Evolutionary conservation across 257 asterid genomes (phyloP).

Genomic region (Verbena officinalis): DNA sequence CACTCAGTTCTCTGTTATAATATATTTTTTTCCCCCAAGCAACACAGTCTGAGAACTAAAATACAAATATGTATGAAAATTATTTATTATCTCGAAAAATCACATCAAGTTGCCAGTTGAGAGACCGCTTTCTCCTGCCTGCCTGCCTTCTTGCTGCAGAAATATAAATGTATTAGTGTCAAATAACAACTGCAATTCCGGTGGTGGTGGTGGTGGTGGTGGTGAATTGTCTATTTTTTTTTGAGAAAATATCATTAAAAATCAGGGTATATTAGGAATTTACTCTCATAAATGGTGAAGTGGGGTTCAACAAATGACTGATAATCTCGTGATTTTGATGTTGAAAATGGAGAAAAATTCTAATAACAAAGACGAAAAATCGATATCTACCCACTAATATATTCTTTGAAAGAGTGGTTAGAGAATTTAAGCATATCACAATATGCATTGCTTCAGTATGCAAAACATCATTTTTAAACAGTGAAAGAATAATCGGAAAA

Average conservation of each 20-base stretch:
- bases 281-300: slow-evolving; percentile 15
- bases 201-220: background rate
- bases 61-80: slow-evolving; percentile 27
- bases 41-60: slow-evolving; percentile 40
- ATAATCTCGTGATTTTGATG: slow-evolving; percentile 26
- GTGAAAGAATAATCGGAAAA: slow-evolving; percentile 34
- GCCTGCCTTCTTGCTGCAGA: slow-evolving; percentile 34
- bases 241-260: slow-evolving; percentile 13
- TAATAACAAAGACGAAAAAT: slow-evolving; percentile 22
- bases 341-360: slow-evolving; percentile 19
- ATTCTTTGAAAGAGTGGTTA: slow-evolving; percentile 39
- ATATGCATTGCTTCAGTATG: slow-evolving; percentile 41
- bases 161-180: slow-evolving; percentile 20
- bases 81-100: slow-evolving; percentile 31
- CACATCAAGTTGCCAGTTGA: slow-evolving; percentile 30
- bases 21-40: slow-evolving; percentile 21
- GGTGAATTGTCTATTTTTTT: background rate
- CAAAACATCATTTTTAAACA: slow-evolving; percentile 30
- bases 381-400: slow-evolving; percentile 41
- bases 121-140: slow-evolving; percentile 22
- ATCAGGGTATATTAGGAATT: slow-evolving; percentile 10
- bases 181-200: background rate
- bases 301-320: slow-evolving; percentile 37
- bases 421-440: slow-evolving; percentile 41
- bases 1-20: slow-evolving; percentile 37